Evolutionary conservation across 2,329 filamentous ascomycete species (phyloP), one percentile per base, ranked within the genome.

Genomic region (Fusarium papillatum): DNA sequence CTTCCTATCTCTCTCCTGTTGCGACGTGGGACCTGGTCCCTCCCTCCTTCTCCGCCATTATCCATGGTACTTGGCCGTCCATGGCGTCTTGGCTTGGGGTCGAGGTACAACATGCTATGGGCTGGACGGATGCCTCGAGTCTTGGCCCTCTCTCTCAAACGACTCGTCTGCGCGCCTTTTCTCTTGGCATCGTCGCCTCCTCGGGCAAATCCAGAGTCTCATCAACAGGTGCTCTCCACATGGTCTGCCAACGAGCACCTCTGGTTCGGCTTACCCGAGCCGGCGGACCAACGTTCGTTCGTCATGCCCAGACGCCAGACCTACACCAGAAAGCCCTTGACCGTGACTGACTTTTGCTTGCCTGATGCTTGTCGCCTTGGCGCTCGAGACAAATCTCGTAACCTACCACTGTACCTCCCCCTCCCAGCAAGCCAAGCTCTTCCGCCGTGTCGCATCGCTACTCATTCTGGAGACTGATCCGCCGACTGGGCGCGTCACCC

Each of bases 111-210:
- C 65, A 75, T 72, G 74, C 73, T 76, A 74, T 66, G 71, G 74
- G 73, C 46, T 76, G 62, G 41, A 71, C 34, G 53, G 66, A 34
- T 72, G 48, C 64, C 72, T 76, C 55, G 64, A 72, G 50, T 72
- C 72, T 77, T 76, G 73, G 74, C 74, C 57, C 29, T 67, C 64
- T 41, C 53, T 43, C 34, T 73, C 63, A 48, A 75, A 61, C 65
- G 38, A 66, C 72, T 76, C 63, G 68, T 46, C 68, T 67, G 48
- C 66, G 64, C 66, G 68, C 68, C 43, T 61, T 64, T 60, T 41
- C n/a, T 67, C 76, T 75, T 78, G 73, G 73, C 76, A 78, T 76
- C 74, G 41, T 66, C 59, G 67, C 67, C 73, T 73, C 73, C 61
- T 76, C 71, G 76, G 71, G 60, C 76, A 76, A 78, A 78, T 66